Evolutionary conservation across 306 rosid genomes (phyloP).

Genomic region (Vachellia collinsii): DNA sequence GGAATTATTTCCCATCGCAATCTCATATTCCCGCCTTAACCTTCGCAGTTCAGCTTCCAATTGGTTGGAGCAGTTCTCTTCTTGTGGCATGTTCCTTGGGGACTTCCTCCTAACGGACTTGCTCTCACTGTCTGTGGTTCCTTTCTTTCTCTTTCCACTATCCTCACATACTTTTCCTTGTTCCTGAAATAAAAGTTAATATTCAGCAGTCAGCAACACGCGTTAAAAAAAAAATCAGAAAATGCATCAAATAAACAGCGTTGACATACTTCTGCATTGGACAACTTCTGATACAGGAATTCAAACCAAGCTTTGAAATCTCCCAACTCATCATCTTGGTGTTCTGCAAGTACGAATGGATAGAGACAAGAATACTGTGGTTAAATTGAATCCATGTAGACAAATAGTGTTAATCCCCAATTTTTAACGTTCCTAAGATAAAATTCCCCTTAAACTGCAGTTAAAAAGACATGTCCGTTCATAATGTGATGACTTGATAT

Average conservation of each 20-base stretch:
- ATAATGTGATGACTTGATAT: conserved; percentile 9
- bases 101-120: conserved; percentile 37
- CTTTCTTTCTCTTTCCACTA: conserved; percentile 32
- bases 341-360: conserved; percentile 48
- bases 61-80: conserved; percentile 33
- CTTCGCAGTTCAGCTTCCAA: conserved; percentile 49
- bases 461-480: background rate
- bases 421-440: background rate
- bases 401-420: conserved; percentile 3
- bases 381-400: background rate
- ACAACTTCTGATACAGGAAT: conserved; percentile 38
- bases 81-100: conserved; percentile 25
- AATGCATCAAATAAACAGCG: conserved; percentile 23
- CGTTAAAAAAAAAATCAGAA: conserved; percentile 42
- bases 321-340: conserved; percentile 57
- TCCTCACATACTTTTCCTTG: conserved; percentile 36
- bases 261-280: conserved; percentile 53
- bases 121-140: conserved; percentile 33
- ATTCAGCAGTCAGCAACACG: conserved; percentile 37
- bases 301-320: conserved; percentile 65
- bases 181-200: conserved; percentile 46
- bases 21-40: conserved; percentile 58
- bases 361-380: conserved; percentile 22
- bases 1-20: conserved; percentile 53
- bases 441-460: background rate